Conservation (phyloP, 768 basidiomycete species). For the Naganishia antarctica region DNA sequence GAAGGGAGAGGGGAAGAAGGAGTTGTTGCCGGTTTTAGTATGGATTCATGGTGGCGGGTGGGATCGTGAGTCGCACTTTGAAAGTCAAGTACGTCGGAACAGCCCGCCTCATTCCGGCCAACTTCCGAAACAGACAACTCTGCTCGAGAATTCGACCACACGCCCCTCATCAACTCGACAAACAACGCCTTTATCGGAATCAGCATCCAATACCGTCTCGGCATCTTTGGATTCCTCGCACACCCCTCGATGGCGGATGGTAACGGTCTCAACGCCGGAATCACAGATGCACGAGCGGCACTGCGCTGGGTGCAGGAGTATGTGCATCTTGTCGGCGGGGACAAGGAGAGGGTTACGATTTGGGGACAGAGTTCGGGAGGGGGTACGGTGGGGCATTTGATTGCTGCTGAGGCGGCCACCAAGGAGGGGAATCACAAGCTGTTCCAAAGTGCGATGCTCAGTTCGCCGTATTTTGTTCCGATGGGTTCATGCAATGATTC, state of each 20-base stretch:
- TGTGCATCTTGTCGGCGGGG: slow-evolving; percentile 14
- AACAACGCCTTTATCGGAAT: slow-evolving; percentile 24
- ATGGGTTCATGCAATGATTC: slow-evolving; percentile 15
- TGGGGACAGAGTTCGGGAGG: slow-evolving; percentile 25
- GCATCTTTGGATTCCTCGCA: slow-evolving; percentile 27
- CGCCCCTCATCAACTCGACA: slow-evolving; percentile 8
- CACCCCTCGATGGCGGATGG: slow-evolving; percentile 10
- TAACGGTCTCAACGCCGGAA: slow-evolving; percentile 19
- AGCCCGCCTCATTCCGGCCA: no score
- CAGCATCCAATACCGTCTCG: slow-evolving; percentile 30
- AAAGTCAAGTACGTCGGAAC: no score
- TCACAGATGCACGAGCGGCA: slow-evolving; percentile 20
- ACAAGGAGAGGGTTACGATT: slow-evolving; percentile 13
- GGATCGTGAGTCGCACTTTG: slow-evolving; percentile 16
- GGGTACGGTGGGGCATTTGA: slow-evolving; percentile 13
- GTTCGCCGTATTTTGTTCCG: slow-evolving; percentile 21
- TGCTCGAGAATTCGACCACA: slow-evolving; percentile 26
- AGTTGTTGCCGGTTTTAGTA: slow-evolving; percentile 23
- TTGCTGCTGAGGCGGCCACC: slow-evolving; percentile 3
- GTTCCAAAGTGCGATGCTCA: slow-evolving; percentile 19
- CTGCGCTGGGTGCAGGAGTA: slow-evolving; percentile 20
- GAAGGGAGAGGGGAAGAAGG: background rate
- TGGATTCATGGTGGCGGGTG: slow-evolving; percentile 29
- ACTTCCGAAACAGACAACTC: slow-evolving; percentile 22
- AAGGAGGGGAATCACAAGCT: background rate